Percentiles rank a stretch among this genome's conserved stretches.
These are phyloP conservation scores for Lunularia cruciata DNA, from an alignment of 225 moss, liverwort and hornwort species.

Conservation along the genomic window DNA sequence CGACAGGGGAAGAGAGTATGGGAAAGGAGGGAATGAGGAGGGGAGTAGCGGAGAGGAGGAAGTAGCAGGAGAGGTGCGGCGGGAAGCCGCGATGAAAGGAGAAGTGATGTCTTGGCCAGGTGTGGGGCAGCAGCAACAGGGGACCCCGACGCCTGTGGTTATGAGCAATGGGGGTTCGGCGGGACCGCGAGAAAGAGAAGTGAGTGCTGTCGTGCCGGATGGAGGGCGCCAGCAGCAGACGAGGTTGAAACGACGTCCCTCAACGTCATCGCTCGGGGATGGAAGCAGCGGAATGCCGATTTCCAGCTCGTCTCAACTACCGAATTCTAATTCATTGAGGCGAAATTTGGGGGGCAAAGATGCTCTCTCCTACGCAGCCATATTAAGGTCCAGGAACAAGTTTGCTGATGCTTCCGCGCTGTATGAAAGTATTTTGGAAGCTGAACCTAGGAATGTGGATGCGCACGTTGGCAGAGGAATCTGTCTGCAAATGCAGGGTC, in stretches of 20 bases:
- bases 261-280: conserved; percentile 51
- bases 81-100: conserved; percentile 36
- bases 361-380: conserved; percentile 63
- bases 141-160: not conserved
- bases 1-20: conserved; percentile 15
- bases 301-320: conserved; percentile 32
- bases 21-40: conserved; percentile 4
- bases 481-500: conserved; percentile 71
- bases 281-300: conserved; percentile 53
- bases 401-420: conserved; percentile 69
- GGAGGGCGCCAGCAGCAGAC: conserved; percentile 24
- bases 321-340: conserved; percentile 26
- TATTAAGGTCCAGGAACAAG: conserved; percentile 74
- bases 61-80: conserved; percentile 29
- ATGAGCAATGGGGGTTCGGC: conserved; percentile 11
- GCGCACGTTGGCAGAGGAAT: conserved; percentile 84
- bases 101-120: conserved; percentile 27
- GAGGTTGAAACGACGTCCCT: conserved; percentile 55
- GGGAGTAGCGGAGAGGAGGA: not conserved
- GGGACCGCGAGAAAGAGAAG: conserved; percentile 11
- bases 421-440: conserved; percentile 69
- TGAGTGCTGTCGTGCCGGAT: not conserved
- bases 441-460: conserved; percentile 74
- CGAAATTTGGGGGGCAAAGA: conserved; percentile 52
- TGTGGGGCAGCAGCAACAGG: conserved; percentile 8